These are phyloP conservation scores for Mycena indigotica DNA, from an alignment of 768 basidiomycete genomes.

Conservation along the genomic window DNA sequence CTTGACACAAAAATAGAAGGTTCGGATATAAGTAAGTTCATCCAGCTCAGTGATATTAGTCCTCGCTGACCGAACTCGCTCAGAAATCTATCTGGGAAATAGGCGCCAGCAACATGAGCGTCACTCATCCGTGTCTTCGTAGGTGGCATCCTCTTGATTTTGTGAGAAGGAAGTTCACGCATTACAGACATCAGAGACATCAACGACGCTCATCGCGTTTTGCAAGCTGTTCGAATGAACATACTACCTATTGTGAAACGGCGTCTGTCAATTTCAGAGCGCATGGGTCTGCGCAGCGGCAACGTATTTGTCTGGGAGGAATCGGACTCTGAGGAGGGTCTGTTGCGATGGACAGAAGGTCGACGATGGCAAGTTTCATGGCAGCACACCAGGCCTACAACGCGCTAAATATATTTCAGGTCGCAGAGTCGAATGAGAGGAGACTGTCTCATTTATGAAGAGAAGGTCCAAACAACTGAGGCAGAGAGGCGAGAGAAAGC, in stretches of 20 bases:
- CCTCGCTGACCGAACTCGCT: too few relatives aligned
- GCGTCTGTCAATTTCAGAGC: slow-evolving; percentile 67
- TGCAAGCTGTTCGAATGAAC: slow-evolving; percentile 75
- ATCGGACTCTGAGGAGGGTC: slow-evolving; percentile 55
- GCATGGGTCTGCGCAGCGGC: slow-evolving; percentile 69
- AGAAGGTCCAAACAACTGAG: slow-evolving; percentile 78
- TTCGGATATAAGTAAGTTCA: too few relatives aligned
- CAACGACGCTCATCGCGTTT: slow-evolving; percentile 73
- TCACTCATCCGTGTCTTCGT: too few relatives aligned
- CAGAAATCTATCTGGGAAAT: too few relatives aligned
- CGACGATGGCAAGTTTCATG: slow-evolving; percentile 59
- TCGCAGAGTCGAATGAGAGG: slow-evolving; percentile 61
- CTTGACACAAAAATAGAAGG: too few relatives aligned
- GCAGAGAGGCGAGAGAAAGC: slow-evolving; percentile 81
- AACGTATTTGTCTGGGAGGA: slow-evolving; percentile 89
- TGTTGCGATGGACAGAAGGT: slow-evolving; percentile 80
- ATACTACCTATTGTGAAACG: slow-evolving; percentile 72
- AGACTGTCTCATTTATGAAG: slow-evolving; percentile 82
- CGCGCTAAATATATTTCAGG: background rate
- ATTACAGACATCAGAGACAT: slow-evolving; percentile 81
- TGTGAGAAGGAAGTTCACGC: too few relatives aligned
- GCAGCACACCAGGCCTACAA: background rate
- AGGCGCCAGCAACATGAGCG: too few relatives aligned
- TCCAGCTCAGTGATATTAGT: too few relatives aligned
- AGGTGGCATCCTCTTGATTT: too few relatives aligned